Evolutionary conservation across 2,329 filamentous ascomycete genomes (phyloP).

Genomic region (Nemania bipapillata): DNA sequence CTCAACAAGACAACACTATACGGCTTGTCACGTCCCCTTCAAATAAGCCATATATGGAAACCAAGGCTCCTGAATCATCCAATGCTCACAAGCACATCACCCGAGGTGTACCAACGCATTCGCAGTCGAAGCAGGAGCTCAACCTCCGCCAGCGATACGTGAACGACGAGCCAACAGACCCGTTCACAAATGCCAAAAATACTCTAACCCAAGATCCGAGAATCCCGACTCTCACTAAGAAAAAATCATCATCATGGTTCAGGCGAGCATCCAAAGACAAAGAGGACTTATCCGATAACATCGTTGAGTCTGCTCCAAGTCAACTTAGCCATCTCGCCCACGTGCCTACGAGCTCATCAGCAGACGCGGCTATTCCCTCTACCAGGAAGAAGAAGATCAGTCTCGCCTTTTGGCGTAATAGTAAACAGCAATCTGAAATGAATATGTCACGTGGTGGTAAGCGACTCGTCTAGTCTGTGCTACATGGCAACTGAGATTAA

Average conservation of each 20-base stretch:
- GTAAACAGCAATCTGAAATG: conserved; percentile 57
- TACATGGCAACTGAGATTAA: conserved; percentile 33
- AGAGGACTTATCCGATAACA: conserved; percentile 38
- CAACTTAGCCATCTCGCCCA: conserved; percentile 40
- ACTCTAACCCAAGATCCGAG: conserved; percentile 39
- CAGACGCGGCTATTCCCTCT: conserved; percentile 33
- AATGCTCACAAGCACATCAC: conserved; percentile 57
- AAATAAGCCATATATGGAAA: conserved; percentile 46
- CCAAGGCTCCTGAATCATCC: conserved; percentile 54
- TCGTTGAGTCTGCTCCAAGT: conserved; percentile 29
- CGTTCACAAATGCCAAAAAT: conserved; percentile 37
- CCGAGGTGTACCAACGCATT: conserved; percentile 32
- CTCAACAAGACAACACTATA: conserved; percentile 63
- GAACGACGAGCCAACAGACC: conserved; percentile 38
- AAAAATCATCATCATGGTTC: conserved; percentile 63
- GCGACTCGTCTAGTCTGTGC: conserved; percentile 25
- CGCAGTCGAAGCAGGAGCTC: conserved; percentile 32
- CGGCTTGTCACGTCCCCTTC: conserved; percentile 65
- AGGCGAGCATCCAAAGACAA: conserved; percentile 59
- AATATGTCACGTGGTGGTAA: conserved; percentile 57
- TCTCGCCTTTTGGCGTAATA: conserved; percentile 66
- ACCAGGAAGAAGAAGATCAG: conserved; percentile 63
- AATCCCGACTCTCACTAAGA: conserved; percentile 53
- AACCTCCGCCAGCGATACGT: conserved; percentile 48
- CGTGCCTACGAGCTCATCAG: conserved; percentile 42